These are phyloP conservation scores for Penicillium aurantiogriseum DNA, from an alignment of 2,329 filamentous ascomycete species.

Conservation along the genomic window DNA sequence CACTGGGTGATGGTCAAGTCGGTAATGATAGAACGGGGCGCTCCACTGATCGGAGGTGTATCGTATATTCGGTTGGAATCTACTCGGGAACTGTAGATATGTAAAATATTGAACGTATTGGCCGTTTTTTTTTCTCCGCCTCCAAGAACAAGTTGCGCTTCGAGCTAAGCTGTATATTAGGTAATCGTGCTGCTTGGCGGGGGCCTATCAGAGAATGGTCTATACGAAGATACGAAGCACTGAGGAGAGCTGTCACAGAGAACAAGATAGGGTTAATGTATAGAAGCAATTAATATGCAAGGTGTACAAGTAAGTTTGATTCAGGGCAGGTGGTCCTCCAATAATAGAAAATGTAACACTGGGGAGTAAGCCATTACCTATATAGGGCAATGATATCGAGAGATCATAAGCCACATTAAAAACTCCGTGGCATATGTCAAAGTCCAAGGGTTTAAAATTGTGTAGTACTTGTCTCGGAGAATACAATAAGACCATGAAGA, in stretches of 20 bases:
- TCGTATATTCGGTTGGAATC: neutral
- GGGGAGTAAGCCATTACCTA: neutral
- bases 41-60: constrained; percentile 6
- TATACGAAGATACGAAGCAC: constrained; percentile 17
- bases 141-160: constrained; percentile 16
- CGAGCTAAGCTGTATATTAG: constrained; percentile 15
- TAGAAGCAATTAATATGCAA: neutral
- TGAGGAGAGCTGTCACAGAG: neutral
- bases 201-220: constrained; percentile 9
- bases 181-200: constrained; percentile 5
- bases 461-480: neutral
- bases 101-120: neutral
- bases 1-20: constrained; percentile 20
- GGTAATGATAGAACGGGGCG: constrained; percentile 6
- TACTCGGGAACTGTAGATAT: constrained; percentile 11
- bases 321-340: neutral
- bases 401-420: neutral
- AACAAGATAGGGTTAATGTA: neutral
- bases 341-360: neutral
- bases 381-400: neutral
- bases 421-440: neutral
- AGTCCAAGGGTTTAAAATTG: neutral
- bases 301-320: neutral
- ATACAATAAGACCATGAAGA: neutral
- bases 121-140: constrained; percentile 6